Base-by-base conservation (phyloP, 2,329 filamentous ascomycete genomes). In the Penicillium sp. region DNA sequence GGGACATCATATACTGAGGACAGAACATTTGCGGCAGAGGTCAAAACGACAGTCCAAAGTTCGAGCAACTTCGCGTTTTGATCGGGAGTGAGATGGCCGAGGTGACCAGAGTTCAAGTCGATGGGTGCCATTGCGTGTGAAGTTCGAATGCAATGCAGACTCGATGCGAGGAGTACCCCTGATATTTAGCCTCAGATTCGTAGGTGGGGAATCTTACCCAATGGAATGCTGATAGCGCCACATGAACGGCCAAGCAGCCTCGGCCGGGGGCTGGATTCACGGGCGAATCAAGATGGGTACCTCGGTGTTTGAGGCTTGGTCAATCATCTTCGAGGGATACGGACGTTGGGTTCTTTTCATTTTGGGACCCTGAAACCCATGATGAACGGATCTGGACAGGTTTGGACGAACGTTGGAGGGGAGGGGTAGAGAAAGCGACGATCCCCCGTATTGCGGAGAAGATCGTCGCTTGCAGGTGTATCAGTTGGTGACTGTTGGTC, bases 21-120 rank as follows among this genome's bases (percentile, higher is more conserved):
- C 2, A 61, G 25, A 1, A 61, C 45, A n/a, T 53, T 59, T 4
- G 59, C 52, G 13, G 50, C 50, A 11, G 54, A 54, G 6, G 53
- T 54, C 16, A 61, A 56, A 2, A 60, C 30, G 6, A 83, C 77
- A 12, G 78, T 72, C 92, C 92, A 97, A 57, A 96, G 79, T 67
- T 93, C 86, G 61, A 85, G 87, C 52, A 97, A 75, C 73, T 93
- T 95, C 53, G 81, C 80, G 60, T 95, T 89, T 71, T 97, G 83
- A 52, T 95, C 89, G 2, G 81, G 69, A 5, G 89, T 95, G 46
- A 97, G 77, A 59, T 88, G 95, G 52, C 88, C 88, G 41, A 89
- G 81, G 55, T 58, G 49, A n/a, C 55, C 55, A 10, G 55, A 42
- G 6, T 29, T 30, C 0, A 37, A 34, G 88, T 83, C 33, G 3